Evolutionary conservation across 2,329 filamentous ascomycete species (phyloP).

Genomic region (Coniochaeta pulveracea): DNA sequence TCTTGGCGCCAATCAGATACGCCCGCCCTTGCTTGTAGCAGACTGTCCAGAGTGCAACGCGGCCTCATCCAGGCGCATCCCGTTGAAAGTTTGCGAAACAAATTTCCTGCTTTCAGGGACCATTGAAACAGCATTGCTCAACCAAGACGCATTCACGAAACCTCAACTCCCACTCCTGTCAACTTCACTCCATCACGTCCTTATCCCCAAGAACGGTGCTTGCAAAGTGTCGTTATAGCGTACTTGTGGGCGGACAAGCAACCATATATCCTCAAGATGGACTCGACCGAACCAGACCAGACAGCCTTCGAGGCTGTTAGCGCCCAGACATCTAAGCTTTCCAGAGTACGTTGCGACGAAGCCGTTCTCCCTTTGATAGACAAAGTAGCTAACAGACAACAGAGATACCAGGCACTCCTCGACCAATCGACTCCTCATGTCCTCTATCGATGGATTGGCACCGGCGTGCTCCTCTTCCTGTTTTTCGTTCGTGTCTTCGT

Average conservation of each 20-base stretch:
- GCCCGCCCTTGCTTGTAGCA: too few species aligned
- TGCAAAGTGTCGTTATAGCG: too few species aligned
- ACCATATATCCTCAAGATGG: slow-evolving; percentile 52
- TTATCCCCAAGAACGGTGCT: too few species aligned
- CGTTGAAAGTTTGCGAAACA: neutral
- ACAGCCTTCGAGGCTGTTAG: slow-evolving; percentile 87
- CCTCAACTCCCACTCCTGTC: too few species aligned
- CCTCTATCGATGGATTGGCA: slow-evolving; percentile 81
- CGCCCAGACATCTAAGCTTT: slow-evolving; percentile 67
- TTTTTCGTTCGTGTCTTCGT: slow-evolving; percentile 87
- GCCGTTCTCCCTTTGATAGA: neutral
- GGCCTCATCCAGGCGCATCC: neutral
- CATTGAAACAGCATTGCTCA: too few species aligned
- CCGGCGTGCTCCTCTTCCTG: slow-evolving; percentile 59
- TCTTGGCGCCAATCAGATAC: too few species aligned
- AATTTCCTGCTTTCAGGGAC: neutral
- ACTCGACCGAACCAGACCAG: slow-evolving; percentile 75
- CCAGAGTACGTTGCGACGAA: slow-evolving; percentile 47
- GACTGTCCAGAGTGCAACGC: slow-evolving; percentile 4
- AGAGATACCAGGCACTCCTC: slow-evolving; percentile 91
- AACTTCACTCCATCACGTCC: too few species aligned
- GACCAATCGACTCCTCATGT: slow-evolving; percentile 89
- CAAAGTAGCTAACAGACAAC: slow-evolving; percentile 8
- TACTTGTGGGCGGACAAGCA: neutral
- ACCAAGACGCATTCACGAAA: too few species aligned